phyloP scores from a whole-genome alignment of 441 rosid genomes.

The Pelargonium australe region DNA sequence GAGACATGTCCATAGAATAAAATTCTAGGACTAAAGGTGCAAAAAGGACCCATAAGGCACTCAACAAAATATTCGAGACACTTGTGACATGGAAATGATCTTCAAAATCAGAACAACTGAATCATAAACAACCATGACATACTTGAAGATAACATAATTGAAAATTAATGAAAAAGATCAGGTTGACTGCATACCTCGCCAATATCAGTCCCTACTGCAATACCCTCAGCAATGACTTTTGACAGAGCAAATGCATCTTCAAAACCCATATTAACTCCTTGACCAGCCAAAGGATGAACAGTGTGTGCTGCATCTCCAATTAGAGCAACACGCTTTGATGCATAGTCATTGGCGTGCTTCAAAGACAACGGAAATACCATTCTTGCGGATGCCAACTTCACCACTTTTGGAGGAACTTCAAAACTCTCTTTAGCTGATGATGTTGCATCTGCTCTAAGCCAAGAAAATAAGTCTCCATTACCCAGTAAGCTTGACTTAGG shows the following conservation, averaged over 20 bases:
- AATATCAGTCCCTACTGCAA: constrained; percentile 79
- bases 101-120: no score
- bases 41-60: not conserved
- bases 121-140: not conserved
- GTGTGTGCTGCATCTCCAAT: constrained; percentile 96
- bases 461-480: constrained; percentile 39
- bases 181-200: constrained; percentile 57
- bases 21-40: not conserved
- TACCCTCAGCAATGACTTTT: constrained; percentile 58
- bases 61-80: not conserved
- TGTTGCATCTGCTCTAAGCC: constrained; percentile 43
- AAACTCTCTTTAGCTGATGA: constrained; percentile 50
- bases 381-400: constrained; percentile 71
- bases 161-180: not conserved
- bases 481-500: constrained; percentile 48
- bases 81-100: no score
- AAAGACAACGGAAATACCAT: constrained; percentile 86
- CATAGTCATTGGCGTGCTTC: constrained; percentile 66
- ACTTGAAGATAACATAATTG: not conserved
- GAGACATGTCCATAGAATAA: not conserved
- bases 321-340: constrained; percentile 58
- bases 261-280: constrained; percentile 93
- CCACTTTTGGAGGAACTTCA: constrained; percentile 71
- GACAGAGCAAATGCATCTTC: constrained; percentile 81
- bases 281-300: constrained; percentile 94